phyloP scores from a whole-genome alignment of 495 filamentous ascomycete genomes.

The Penicillium mononematosum region DNA sequence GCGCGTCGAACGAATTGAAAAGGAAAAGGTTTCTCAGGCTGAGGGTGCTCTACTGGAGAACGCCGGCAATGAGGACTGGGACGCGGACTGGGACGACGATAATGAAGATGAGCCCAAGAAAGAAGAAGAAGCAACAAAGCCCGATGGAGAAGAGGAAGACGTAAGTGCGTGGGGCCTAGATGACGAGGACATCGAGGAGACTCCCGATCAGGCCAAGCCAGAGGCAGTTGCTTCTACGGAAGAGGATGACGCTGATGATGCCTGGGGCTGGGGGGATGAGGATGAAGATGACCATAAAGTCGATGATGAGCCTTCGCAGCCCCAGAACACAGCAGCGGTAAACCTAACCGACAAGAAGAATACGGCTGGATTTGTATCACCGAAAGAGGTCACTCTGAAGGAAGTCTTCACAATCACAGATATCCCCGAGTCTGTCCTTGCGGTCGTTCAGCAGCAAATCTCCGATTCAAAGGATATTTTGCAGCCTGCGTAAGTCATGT shows the following conservation, averaged over 20 bases:
- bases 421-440: slow-evolving; percentile 73
- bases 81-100: slow-evolving; percentile 68
- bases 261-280: slow-evolving; percentile 76
- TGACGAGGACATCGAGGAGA: slow-evolving; percentile 49
- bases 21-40: slow-evolving; percentile 65
- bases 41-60: slow-evolving; percentile 63
- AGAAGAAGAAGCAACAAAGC: slow-evolving; percentile 7
- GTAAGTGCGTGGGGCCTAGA: slow-evolving; percentile 64
- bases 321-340: slow-evolving; percentile 13
- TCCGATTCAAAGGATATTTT: slow-evolving; percentile 66
- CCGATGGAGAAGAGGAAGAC: slow-evolving; percentile 57
- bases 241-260: slow-evolving; percentile 53
- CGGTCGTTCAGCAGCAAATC: slow-evolving; percentile 66
- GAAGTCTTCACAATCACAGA: slow-evolving; percentile 87
- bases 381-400: slow-evolving; percentile 70
- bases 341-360: slow-evolving; percentile 21
- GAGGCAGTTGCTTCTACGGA: slow-evolving; percentile 21
- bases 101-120: slow-evolving; percentile 46
- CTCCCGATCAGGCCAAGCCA: slow-evolving; percentile 27
- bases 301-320: slow-evolving; percentile 13
- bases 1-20: slow-evolving; percentile 80
- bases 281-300: slow-evolving; percentile 36
- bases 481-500: slow-evolving; percentile 47
- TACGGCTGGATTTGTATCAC: slow-evolving; percentile 18
- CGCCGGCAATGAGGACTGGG: slow-evolving; percentile 68